Base-by-base conservation (phyloP, 768 basidiomycete genomes). In the Collybia mongolica region DNA sequence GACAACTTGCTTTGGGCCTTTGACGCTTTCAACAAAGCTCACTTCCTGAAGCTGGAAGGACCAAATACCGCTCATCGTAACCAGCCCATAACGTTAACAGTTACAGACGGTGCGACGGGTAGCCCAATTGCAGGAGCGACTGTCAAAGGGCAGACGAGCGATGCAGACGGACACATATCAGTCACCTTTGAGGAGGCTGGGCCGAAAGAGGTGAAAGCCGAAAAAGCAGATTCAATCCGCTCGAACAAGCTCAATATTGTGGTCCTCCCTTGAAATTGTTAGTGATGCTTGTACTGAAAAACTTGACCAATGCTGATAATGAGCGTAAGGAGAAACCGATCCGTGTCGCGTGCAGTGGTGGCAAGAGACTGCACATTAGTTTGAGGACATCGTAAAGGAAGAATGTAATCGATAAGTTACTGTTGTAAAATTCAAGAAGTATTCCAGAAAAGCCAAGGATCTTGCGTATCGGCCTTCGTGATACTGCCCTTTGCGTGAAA, bases 91-190 rank as follows among this genome's bases (percentile, higher is more conserved):
- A 59, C 57, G 1, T 59, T 76, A 35, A 65, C 60, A 1, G 73
- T 77, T 17, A 68, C 57, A 3, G 72, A 76, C 55, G 74, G 74
- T 15, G 50, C 45, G 28, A 70, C 64, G 0, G 67, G 65, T 2
- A 29, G 17, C 1, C 59, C 69, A 3, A 60, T 76, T 11, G 56
- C 60, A 8, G 74, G 70, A 2, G 75, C 72, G 1, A 53, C 50
- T 1, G 64, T 73, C n/a, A 50, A 54, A 23, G 60, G 58, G 2
- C 41, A 49, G 40, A 51, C 26, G 19, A 69, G 52, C 29, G 63
- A 66, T 46, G 52, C 44, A 29, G 39, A 64, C 32, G 71, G 72
- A 17, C 49, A 54, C 26, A 70, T 65, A 7, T 46, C 48, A 1
- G 37, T 72, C 14, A 60, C 50, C 3, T 70, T 72, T 56, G 39